Percentiles rank a stretch among this genome's conserved stretches.
phyloP scores from a whole-genome alignment of 75 land plant species.

The Cryptomeria japonica region DNA sequence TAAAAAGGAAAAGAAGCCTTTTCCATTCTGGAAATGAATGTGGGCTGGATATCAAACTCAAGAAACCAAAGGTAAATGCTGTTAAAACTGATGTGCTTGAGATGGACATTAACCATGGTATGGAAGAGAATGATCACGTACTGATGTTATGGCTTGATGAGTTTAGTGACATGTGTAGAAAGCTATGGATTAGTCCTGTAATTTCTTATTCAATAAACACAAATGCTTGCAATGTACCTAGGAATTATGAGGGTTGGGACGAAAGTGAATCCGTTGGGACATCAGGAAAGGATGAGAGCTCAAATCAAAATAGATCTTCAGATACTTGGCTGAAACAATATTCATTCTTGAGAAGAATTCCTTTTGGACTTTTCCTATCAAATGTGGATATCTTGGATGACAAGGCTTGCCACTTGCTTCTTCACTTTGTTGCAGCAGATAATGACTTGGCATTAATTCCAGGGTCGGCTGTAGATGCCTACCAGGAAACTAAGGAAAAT shows the following conservation, averaged over 20 bases:
- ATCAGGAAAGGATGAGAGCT: background rate
- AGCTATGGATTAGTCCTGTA: background rate
- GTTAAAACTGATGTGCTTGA: background rate
- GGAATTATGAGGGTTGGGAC: background rate
- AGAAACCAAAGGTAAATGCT: background rate
- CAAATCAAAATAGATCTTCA: background rate
- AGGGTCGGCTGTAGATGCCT: background rate
- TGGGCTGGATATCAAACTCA: background rate
- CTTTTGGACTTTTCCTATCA: constrained; percentile 11
- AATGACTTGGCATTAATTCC: background rate
- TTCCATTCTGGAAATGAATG: background rate
- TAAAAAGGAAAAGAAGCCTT: constrained; percentile 4
- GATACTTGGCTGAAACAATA: constrained; percentile 7
- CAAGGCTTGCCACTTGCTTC: background rate
- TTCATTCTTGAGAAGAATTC: constrained; percentile 13
- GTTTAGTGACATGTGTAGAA: background rate
- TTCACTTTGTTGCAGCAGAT: constrained; percentile 13
- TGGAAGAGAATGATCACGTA: background rate
- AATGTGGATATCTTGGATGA: constrained; percentile 11
- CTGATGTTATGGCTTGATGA: constrained; percentile 11
- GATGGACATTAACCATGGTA: background rate
- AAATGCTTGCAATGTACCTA: background rate
- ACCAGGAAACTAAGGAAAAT: background rate
- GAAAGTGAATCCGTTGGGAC: constrained; percentile 2
- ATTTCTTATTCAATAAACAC: background rate